Evolutionary conservation across 2,329 filamentous ascomycete genomes (phyloP), one percentile per base, ranked within the genome.

Genomic region (Plectosphaerella sp.): DNA sequence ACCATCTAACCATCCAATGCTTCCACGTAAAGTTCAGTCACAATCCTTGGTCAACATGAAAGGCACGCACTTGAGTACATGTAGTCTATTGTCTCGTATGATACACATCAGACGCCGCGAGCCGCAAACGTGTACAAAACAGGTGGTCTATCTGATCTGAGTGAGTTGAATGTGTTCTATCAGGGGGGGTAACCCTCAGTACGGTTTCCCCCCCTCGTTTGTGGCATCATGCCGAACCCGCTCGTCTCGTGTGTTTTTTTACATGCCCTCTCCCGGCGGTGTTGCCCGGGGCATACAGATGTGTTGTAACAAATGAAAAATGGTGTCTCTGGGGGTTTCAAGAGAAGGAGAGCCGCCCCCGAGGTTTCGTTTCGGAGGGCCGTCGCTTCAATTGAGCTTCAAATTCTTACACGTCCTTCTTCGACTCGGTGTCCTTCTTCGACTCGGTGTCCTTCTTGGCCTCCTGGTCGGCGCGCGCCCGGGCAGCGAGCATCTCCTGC

Each of bases 391-490:
- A 5, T 12, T n/a, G 18, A 8, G 64, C 41, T 16, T 49, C 28
- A 33, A 33, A 33, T 12, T 33, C 37, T 48, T 60, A 59, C 52
- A 59, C 60, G 59, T 84, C 82, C 52, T 68, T 69, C 47, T 68
- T 65, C 18, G 65, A 59, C 45, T 68, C 64, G 58, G 68, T 64
- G 59, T 84, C 82, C 52, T 68, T 69, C 47, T 68, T 65, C 16
- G 65, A 59, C 45, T 68, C 64, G 58, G 68, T 64, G 48, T 20
- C 18, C n/a, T 12, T 18, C 41, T 61, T 59, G 25, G 59, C 54
- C 46, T 60, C 61, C 53, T 62, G 43, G 37, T 61, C 37, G 16
- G 37, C 41, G 16, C 50, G 35, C 28, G 51, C 54, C n/a, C 41
- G 41, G 35, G 49, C 50, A 22, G 59, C 39, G 63, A 75, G 63